Base-by-base conservation (phyloP, 1,284 basidiomycete species). In the Naganishia sp. region DNA sequence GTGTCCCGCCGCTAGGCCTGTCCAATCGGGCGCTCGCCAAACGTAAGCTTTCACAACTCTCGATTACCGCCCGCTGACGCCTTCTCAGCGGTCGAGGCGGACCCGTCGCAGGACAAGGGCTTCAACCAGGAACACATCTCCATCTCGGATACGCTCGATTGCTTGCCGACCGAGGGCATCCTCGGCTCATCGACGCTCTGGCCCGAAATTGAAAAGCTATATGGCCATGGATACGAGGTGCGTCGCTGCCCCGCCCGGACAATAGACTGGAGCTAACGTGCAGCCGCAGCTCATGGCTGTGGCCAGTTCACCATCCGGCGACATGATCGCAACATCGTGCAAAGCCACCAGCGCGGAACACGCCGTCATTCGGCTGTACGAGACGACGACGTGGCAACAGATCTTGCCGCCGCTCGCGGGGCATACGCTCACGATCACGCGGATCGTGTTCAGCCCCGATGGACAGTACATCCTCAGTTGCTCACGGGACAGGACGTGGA, bases 181-280 rank as follows among this genome's bases (percentile, higher is more conserved):
- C 84, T 99, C 0, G 87, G 90, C 0, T 85, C 87, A 0, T 84
- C 86, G 15, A 98, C 95, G 0, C 84, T 99, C 0, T 99, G 96
- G 96, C 95, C 95, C 0, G 96, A 99, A 80, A 82, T 88, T 1
- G 95, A 99, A 75, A 99, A 99, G 77, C 83, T 99, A 2, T 99
- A 97, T 77, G 96, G 95, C 1, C 96, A 99, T 78, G 94, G 94
- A 41, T 98, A 97, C 75, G 96, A 99, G 84, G 89, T 92, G 70
- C 66, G 75, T 71, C 41, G n/a, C 25, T 54, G n/a, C 28, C 1
- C 23, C 54, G 66, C 17, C 41, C 42, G 63, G 43, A 6, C 9
- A 28, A 28, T 28, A 31, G 35, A 18, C 57, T 13, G 18, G 17
- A 15, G 6, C n/a, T 52, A 41, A 58, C 43, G 4, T n/a, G 25